phyloP scores from a whole-genome alignment of 2,329 filamentous ascomycete species.

The Arthrobotrys iridis region DNA sequence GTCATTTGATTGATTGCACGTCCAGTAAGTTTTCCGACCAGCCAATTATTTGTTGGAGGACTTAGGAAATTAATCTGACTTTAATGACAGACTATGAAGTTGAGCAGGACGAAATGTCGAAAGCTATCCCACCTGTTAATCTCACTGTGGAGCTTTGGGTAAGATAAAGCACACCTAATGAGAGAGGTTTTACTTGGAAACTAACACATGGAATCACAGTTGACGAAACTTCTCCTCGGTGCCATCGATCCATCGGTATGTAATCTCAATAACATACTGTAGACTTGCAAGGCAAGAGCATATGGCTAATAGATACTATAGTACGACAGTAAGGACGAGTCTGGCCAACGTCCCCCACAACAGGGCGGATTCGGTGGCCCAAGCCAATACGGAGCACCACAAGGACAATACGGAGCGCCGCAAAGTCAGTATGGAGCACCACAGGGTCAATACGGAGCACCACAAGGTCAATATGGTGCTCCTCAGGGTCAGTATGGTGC shows the following conservation, averaged over 20 bases:
- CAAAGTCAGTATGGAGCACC: slow-evolving; percentile 58
- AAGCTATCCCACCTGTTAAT: slow-evolving; percentile 70
- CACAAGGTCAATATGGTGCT: slow-evolving; percentile 30
- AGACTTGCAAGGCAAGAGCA: not conserved
- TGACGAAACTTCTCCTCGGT: slow-evolving; percentile 71
- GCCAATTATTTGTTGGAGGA: not conserved
- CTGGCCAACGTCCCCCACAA: slow-evolving; percentile 58
- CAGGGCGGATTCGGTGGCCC: slow-evolving; percentile 58
- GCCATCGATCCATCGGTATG: slow-evolving; percentile 70
- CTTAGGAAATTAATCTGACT: not conserved
- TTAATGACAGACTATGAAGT: slow-evolving; percentile 70
- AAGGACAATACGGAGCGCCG: slow-evolving; percentile 57
- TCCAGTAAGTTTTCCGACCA: slow-evolving; percentile 67
- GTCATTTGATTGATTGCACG: slow-evolving; percentile 73
- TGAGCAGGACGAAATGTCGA: slow-evolving; percentile 73
- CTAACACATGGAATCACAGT: slow-evolving; percentile 38
- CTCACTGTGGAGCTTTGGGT: slow-evolving; percentile 73
- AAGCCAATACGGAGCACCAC: slow-evolving; percentile 57
- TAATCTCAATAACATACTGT: slow-evolving; percentile 58
- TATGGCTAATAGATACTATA: slow-evolving; percentile 58
- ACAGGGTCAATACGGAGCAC: slow-evolving; percentile 54
- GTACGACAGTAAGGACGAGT: slow-evolving; percentile 60
- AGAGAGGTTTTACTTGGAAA: not conserved
- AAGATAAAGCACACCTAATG: slow-evolving; percentile 16
- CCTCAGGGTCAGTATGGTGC: slow-evolving; percentile 57